Conservation (phyloP, 169 alveolate genomes). For the Eimeria nieschulzi region DNA sequence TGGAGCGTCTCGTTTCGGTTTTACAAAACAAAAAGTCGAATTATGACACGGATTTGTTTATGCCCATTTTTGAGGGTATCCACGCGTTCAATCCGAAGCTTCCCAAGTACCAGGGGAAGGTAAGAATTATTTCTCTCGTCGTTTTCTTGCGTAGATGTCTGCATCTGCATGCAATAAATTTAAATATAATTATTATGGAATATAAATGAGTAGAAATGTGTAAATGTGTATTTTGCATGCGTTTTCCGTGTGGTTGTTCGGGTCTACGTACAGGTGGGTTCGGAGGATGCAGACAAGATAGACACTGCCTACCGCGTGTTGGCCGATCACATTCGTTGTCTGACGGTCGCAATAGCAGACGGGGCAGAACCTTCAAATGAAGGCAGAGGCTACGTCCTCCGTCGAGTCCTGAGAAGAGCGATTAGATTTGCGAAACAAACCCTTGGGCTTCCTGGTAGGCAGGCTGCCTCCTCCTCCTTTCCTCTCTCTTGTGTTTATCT, state of each 20-base stretch:
- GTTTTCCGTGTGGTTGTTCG: background rate
- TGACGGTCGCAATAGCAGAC: constrained; percentile 92
- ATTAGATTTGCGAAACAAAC: constrained; percentile 87
- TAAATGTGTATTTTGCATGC: background rate
- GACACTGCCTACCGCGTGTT: constrained; percentile 95
- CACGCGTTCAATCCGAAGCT: constrained; percentile 82
- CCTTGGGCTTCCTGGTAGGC: constrained; percentile 72
- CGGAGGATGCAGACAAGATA: constrained; percentile 84
- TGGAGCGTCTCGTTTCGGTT: constrained; percentile 93
- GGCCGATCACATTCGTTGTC: constrained; percentile 94
- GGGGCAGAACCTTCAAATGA: constrained; percentile 94
- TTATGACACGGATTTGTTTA: constrained; percentile 94
- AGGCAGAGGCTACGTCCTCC: constrained; percentile 91
- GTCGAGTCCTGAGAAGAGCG: constrained; percentile 94
- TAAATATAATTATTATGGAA: too few relatives aligned
- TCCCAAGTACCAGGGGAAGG: constrained; percentile 88
- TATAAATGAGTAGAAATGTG: background rate
- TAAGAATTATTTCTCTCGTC: background rate
- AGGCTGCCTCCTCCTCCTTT: background rate
- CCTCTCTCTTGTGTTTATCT: background rate
- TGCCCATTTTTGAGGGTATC: constrained; percentile 86
- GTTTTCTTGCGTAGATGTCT: background rate
- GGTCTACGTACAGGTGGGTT: constrained; percentile 77
- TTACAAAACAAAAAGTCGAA: constrained; percentile 88
- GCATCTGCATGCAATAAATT: too few relatives aligned